Percentiles rank a stretch among this genome's conserved stretches.
Conservation (phyloP, 257 asterid genomes). For the Nicotiana tomentosiformis region DNA sequence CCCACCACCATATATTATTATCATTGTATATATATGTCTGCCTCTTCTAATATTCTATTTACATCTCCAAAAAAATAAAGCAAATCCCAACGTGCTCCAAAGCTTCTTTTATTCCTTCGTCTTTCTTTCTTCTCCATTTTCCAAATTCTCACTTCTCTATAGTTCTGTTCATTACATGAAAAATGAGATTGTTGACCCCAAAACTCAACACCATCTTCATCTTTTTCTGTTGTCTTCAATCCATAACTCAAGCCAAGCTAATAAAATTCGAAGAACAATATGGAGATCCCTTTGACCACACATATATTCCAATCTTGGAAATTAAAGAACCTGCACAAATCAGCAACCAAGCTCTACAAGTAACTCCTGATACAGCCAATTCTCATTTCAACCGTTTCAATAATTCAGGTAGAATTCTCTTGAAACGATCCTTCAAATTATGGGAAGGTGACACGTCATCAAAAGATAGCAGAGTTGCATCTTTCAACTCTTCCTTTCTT, state of each 20-base stretch:
- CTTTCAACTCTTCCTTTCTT: slow-evolving; percentile 32
- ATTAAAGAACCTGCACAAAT: slow-evolving; percentile 25
- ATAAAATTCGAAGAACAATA: slow-evolving; percentile 5
- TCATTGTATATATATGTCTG: neutral
- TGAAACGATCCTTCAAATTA: slow-evolving; percentile 31
- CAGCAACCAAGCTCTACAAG: slow-evolving; percentile 53
- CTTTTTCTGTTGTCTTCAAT: slow-evolving; percentile 19
- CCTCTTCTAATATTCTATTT: neutral
- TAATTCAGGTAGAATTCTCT: slow-evolving; percentile 46
- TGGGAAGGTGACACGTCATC: slow-evolving; percentile 26
- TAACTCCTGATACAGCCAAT: slow-evolving; percentile 49
- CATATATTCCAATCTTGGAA: neutral
- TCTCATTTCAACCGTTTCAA: neutral
- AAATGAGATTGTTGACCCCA: slow-evolving; percentile 28
- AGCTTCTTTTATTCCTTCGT: neutral
- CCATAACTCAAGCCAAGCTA: slow-evolving; percentile 26
- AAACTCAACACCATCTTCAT: slow-evolving; percentile 10
- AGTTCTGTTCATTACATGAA: slow-evolving; percentile 6
- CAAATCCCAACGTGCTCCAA: slow-evolving; percentile 7
- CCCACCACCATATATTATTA: neutral
- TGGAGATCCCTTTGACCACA: slow-evolving; percentile 24
- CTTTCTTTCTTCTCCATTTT: neutral
- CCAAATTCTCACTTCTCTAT: neutral
- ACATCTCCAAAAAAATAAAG: neutral
- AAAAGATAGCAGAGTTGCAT: neutral